Evolutionary conservation across 2,329 filamentous ascomycete species (phyloP).

Genomic region (Didymella pinodella): DNA sequence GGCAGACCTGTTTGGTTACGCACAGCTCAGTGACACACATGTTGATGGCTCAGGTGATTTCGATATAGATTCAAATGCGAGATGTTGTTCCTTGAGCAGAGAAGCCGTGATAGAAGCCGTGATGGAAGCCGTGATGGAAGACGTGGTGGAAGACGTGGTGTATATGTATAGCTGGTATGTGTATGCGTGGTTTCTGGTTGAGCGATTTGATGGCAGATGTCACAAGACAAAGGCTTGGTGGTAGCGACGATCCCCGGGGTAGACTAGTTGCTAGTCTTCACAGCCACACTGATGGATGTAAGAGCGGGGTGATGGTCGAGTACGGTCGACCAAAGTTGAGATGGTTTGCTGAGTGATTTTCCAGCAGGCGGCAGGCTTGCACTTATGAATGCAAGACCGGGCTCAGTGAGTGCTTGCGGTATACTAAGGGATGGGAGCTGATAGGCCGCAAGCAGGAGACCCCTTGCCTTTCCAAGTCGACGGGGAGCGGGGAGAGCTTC

Average conservation of each 20-base stretch:
- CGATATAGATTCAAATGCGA: slow-evolving; percentile 33
- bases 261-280: slow-evolving; percentile 27
- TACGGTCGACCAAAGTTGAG: slow-evolving; percentile 16
- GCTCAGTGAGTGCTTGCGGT: slow-evolving; percentile 23
- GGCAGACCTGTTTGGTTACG: slow-evolving; percentile 56
- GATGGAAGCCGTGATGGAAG: slow-evolving; percentile 38
- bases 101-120: slow-evolving; percentile 40
- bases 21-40: slow-evolving; percentile 62
- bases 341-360: slow-evolving; percentile 18
- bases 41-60: slow-evolving; percentile 36
- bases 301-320: slow-evolving; percentile 19
- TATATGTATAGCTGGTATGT: slow-evolving; percentile 11
- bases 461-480: slow-evolving; percentile 26
- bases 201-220: slow-evolving; percentile 21
- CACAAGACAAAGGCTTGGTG: slow-evolving; percentile 29
- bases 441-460: slow-evolving; percentile 34
- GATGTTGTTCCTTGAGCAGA: slow-evolving; percentile 35
- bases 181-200: slow-evolving; percentile 16
- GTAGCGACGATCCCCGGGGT: slow-evolving; percentile 35
- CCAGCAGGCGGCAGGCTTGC: slow-evolving; percentile 23
- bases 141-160: slow-evolving; percentile 35
- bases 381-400: slow-evolving; percentile 32
- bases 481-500: slow-evolving; percentile 26
- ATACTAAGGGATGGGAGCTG: slow-evolving; percentile 38
- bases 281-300: slow-evolving; percentile 29